These are phyloP conservation scores for Amphirosellinia nigrospora DNA, from an alignment of 495 filamentous ascomycete species.

Conservation along the genomic window DNA sequence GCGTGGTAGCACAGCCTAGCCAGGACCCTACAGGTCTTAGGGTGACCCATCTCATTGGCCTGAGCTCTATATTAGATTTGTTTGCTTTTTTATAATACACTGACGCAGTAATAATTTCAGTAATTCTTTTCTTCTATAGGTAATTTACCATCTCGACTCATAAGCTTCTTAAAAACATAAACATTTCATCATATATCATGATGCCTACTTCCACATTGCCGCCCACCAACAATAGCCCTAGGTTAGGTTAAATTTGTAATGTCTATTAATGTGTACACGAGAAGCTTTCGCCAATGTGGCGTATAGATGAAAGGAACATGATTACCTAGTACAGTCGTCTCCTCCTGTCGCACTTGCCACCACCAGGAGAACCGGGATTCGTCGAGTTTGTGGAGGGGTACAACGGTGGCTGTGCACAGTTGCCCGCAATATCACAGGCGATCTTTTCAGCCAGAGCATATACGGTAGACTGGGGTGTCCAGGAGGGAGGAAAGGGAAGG, in stretches of 20 bases:
- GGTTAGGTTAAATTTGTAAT: background rate
- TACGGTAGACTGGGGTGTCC: constrained; percentile 51
- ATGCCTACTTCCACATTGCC: background rate
- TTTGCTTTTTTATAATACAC: too few relatives aligned
- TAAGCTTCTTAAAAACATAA: background rate
- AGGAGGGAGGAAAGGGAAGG: constrained; percentile 55
- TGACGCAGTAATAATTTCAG: too few relatives aligned
- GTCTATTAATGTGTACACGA: constrained; percentile 2
- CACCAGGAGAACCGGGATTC: background rate
- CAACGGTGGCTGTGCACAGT: constrained; percentile 24
- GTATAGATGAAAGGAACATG: background rate
- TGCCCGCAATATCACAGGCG: constrained; percentile 37
- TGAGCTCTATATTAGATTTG: too few relatives aligned
- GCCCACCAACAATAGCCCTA: background rate
- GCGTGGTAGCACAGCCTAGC: too few relatives aligned
- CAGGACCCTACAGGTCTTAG: background rate
- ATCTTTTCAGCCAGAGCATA: constrained; percentile 50
- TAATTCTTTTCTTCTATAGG: too few relatives aligned
- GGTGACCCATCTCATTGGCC: background rate
- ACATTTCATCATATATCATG: background rate
- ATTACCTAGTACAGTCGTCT: constrained; percentile 8
- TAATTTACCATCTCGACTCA: background rate
- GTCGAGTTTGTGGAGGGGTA: background rate
- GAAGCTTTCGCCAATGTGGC: background rate
- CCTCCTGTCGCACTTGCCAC: constrained; percentile 9